A percentile compares a stretch with the other conserved stretches of the same genome.
These are phyloP conservation scores for Populus euphratica DNA, from an alignment of 345 rosid species.

Conservation along the genomic window DNA sequence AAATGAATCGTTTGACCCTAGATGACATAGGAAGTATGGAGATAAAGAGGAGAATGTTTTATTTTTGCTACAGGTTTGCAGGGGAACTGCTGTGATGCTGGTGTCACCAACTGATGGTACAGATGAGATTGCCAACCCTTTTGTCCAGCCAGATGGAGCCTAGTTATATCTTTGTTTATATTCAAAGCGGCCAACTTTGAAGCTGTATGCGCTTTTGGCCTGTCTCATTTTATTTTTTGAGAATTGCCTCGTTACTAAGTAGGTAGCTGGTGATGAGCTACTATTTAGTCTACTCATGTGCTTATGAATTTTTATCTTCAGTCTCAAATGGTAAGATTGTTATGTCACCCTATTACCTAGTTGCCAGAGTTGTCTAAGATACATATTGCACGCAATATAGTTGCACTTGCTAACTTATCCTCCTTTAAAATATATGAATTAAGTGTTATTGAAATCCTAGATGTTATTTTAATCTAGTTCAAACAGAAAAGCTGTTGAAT, in stretches of 20 bases:
- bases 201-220: neutral
- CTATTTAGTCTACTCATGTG: neutral
- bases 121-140: constrained; percentile 97
- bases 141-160: constrained; percentile 80
- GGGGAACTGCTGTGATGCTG: constrained; percentile 98
- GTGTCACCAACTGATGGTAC: constrained; percentile 98
- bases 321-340: constrained; percentile 7
- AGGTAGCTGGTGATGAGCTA: constrained; percentile 2
- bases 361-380: neutral
- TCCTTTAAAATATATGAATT: neutral
- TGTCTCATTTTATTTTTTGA: neutral
- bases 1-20: neutral
- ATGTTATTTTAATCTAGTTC: neutral
- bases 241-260: neutral
- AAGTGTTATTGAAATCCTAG: neutral
- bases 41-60: neutral
- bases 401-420: neutral
- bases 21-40: neutral
- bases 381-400: neutral
- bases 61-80: constrained; percentile 62
- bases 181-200: constrained; percentile 4
- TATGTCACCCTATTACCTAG: neutral
- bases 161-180: constrained; percentile 24
- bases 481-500: neutral
- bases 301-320: neutral